Percentiles rank a stretch among this genome's conserved stretches.
These are phyloP conservation scores for Fusarium nematophilum DNA, from an alignment of 2,329 filamentous ascomycete species.

Conservation along the genomic window DNA sequence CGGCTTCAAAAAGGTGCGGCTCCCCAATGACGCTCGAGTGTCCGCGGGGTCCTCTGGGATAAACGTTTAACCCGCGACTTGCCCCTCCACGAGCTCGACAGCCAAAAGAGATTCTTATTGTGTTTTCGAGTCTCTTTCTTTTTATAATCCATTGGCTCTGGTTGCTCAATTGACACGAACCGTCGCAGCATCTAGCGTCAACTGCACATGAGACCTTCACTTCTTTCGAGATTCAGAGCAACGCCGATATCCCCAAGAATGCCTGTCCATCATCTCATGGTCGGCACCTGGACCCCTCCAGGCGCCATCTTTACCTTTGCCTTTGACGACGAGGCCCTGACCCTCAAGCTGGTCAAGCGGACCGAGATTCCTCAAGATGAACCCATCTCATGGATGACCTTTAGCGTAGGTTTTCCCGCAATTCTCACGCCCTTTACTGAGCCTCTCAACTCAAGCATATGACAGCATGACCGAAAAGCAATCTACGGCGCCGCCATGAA, in stretches of 20 bases:
- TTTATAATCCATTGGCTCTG: background rate
- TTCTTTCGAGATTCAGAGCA: conserved; percentile 27
- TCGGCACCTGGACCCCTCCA: conserved; percentile 90
- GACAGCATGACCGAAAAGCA: conserved; percentile 81
- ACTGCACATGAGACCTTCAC: conserved; percentile 19
- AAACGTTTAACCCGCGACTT: conserved; percentile 45
- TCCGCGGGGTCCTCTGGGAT: conserved; percentile 38
- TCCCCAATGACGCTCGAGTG: background rate
- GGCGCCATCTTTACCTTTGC: conserved; percentile 90
- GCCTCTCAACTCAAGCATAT: background rate
- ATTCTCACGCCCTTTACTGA: background rate
- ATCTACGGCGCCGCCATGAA: conserved; percentile 94
- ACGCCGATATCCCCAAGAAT: conserved; percentile 58
- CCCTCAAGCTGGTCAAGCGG: conserved; percentile 79
- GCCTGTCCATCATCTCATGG: conserved; percentile 88
- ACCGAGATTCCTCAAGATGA: conserved; percentile 85
- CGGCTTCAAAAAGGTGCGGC: background rate
- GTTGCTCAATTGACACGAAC: background rate
- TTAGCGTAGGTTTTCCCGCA: conserved; percentile 71
- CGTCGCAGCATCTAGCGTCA: no score
- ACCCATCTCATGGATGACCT: conserved; percentile 94
- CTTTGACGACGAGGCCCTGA: conserved; percentile 85
- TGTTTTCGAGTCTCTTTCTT: conserved; percentile 3
- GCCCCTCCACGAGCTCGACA: no score
- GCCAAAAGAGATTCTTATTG: background rate